These are phyloP conservation scores for Metschnikowia picachoensis DNA, from an alignment of 805 yeast species.

Conservation along the genomic window DNA sequence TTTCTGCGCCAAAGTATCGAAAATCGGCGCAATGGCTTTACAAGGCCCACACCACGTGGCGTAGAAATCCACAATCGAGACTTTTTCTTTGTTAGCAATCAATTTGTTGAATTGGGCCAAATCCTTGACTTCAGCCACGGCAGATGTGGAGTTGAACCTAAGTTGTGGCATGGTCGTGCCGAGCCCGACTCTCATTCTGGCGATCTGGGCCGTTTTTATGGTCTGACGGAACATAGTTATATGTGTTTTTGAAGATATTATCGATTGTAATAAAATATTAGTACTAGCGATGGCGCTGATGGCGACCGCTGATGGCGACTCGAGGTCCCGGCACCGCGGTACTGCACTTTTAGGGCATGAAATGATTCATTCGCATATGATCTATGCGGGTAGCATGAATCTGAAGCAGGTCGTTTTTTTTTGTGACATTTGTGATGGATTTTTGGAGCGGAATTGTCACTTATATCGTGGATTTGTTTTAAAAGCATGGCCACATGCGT, in stretches of 20 bases:
- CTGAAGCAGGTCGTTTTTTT: too few relatives aligned
- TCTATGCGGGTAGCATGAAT: too few relatives aligned
- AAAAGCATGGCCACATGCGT: neutral
- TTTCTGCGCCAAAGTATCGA: conserved; percentile 42
- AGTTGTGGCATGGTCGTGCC: neutral
- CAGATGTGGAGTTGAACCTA: conserved; percentile 17
- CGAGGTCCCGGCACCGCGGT: neutral
- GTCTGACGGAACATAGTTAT: conserved; percentile 11
- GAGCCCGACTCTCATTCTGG: neutral
- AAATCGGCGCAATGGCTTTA: conserved; percentile 60
- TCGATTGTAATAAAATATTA: too few relatives aligned
- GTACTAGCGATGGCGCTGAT: too few relatives aligned
- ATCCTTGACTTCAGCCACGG: conserved; percentile 28
- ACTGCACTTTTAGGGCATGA: conserved; percentile 3
- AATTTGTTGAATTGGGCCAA: conserved; percentile 25
- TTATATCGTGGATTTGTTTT: neutral
- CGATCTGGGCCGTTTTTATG: neutral
- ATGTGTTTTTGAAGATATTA: neutral
- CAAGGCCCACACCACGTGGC: conserved; percentile 84
- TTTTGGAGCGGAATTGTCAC: neutral
- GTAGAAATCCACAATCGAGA: conserved; percentile 59
- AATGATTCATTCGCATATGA: too few relatives aligned
- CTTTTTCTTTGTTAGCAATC: conserved; percentile 27
- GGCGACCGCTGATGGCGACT: neutral
- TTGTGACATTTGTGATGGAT: too few relatives aligned